Conservation (phyloP, 169 alveolate species). For the Eimeria praecox region DNA sequence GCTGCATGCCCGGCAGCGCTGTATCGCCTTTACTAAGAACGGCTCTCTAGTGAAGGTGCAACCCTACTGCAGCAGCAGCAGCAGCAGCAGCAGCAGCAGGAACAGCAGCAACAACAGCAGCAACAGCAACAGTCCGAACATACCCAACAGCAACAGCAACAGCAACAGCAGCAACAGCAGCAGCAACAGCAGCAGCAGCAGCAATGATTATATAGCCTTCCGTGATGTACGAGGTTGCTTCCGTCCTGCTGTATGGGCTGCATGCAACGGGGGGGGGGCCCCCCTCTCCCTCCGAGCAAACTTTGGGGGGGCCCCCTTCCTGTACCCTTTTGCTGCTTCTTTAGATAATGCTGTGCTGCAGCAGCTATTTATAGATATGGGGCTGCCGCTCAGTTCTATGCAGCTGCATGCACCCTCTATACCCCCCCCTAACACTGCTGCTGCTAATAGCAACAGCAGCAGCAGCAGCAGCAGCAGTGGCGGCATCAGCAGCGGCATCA, state of each 20-base stretch:
- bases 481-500: background rate
- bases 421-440: too few species aligned
- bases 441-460: background rate
- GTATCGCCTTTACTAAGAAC: slow-evolving; percentile 82
- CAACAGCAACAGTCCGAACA: background rate
- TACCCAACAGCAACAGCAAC: background rate
- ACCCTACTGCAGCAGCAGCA: slow-evolving; percentile 4
- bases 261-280: slow-evolving; percentile 6
- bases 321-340: slow-evolving; percentile 63
- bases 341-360: slow-evolving; percentile 55
- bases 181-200: background rate
- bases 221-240: slow-evolving; percentile 67
- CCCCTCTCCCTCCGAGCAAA: slow-evolving; percentile 75
- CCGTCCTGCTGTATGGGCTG: slow-evolving; percentile 83
- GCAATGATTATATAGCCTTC: slow-evolving; percentile 19
- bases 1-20: slow-evolving; percentile 58
- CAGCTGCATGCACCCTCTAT: slow-evolving; percentile 31
- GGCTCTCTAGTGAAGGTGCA: slow-evolving; percentile 69
- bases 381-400: slow-evolving; percentile 6
- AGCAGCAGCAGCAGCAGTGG: background rate
- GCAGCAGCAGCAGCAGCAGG: slow-evolving; percentile 6
- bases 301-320: slow-evolving; percentile 82
- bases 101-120: background rate
- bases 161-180: background rate
- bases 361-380: slow-evolving; percentile 71